Conservation (phyloP, 495 filamentous ascomycete genomes). For the Aspergillus asperescens region DNA sequence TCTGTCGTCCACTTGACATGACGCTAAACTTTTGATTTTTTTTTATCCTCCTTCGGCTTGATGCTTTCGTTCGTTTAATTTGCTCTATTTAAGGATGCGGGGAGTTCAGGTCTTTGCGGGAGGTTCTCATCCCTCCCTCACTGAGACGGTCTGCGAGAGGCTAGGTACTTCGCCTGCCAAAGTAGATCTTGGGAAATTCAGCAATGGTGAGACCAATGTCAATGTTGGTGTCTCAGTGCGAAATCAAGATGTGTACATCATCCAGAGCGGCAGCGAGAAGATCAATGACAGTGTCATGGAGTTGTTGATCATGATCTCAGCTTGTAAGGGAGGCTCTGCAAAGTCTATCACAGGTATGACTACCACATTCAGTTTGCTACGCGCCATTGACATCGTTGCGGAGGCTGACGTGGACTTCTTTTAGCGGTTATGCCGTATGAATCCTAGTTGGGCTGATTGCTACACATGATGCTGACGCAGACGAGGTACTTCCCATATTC, state of each 20-base stretch:
- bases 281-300: constrained; percentile 99
- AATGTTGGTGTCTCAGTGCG: constrained; percentile 89
- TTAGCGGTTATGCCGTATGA: constrained; percentile 82
- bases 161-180: constrained; percentile 61
- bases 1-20: constrained; percentile 19
- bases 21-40: constrained; percentile 8
- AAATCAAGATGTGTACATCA: constrained; percentile 97
- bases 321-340: constrained; percentile 94
- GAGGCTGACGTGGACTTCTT: constrained; percentile 22
- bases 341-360: constrained; percentile 93
- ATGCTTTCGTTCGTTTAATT: constrained; percentile 18
- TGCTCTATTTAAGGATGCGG: constrained; percentile 45
- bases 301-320: constrained; percentile 96
- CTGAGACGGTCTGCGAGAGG: constrained; percentile 67
- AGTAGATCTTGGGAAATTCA: constrained; percentile 64
- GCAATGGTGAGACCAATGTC: constrained; percentile 94
- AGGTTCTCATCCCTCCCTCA: constrained; percentile 61
- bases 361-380: background rate
- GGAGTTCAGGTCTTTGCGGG: constrained; percentile 67
- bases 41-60: constrained; percentile 5
- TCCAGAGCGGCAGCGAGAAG: constrained; percentile 92
- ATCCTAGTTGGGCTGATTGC: constrained; percentile 33
- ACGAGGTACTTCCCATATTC: constrained; percentile 92
- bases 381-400: background rate
- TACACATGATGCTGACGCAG: constrained; percentile 41